phyloP scores from a whole-genome alignment of 106 monocot species.

The Alisma plantagoaquatica region DNA sequence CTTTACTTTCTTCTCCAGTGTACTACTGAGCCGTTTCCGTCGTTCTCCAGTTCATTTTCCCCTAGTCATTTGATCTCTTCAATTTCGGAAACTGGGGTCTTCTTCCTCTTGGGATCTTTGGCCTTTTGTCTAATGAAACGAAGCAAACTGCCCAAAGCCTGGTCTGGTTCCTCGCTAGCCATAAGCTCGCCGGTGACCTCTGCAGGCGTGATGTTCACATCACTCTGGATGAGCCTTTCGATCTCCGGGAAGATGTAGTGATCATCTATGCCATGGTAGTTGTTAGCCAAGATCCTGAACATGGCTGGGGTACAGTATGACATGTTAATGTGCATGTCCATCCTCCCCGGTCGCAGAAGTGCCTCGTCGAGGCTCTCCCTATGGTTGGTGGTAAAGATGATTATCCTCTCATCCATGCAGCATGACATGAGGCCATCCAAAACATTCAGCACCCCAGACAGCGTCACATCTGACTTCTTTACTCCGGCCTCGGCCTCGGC shows the following conservation, averaged over 20 bases:
- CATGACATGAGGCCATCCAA: neutral
- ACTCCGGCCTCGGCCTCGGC: no score
- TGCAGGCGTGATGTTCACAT: constrained; percentile 1
- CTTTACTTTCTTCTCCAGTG: no score
- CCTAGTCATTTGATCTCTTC: no score
- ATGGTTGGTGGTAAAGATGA: no score
- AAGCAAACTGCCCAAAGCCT: neutral
- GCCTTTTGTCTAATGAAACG: neutral
- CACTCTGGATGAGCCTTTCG: neutral
- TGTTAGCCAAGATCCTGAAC: neutral
- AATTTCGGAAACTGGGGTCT: no score
- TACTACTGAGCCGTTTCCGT: no score
- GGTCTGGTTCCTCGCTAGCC: neutral
- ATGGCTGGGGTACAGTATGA: neutral
- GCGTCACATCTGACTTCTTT: no score
- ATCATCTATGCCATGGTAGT: neutral
- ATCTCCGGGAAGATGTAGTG: neutral
- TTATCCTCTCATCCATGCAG: neutral
- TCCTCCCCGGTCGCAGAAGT: no score
- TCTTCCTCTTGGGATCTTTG: no score
- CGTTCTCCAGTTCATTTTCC: no score
- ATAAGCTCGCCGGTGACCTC: constrained; percentile 2
- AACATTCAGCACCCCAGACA: neutral
- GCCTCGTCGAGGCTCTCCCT: neutral
- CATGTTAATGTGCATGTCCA: constrained; percentile 6